Conservation (phyloP, 2,329 filamentous ascomycete genomes). For the Claviceps maximensis region DNA sequence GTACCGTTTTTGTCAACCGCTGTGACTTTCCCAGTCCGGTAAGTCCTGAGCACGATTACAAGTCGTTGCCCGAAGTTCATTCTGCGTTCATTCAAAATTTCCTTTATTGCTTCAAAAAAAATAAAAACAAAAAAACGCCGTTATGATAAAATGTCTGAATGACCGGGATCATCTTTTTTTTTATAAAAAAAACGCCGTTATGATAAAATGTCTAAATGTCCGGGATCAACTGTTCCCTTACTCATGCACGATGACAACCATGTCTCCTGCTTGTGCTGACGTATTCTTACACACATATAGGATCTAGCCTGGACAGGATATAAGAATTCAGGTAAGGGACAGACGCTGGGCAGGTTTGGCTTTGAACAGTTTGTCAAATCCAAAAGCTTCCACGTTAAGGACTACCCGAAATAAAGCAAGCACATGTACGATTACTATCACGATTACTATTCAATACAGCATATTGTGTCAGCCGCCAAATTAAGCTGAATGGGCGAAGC, state of each 20-base stretch:
- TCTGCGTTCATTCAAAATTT: too few relatives aligned
- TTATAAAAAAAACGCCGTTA: neutral
- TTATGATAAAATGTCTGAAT: neutral
- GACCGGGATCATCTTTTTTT: neutral
- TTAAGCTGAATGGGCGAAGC: neutral
- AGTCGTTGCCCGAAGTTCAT: neutral
- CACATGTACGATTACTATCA: neutral
- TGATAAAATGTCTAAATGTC: neutral
- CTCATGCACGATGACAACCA: neutral
- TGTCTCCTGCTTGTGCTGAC: neutral
- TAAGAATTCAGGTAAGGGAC: slow-evolving; percentile 92
- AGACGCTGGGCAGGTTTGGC: slow-evolving; percentile 77
- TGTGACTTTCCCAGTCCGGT: slow-evolving; percentile 86
- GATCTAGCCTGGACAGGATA: slow-evolving; percentile 94
- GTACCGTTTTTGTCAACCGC: slow-evolving; percentile 91
- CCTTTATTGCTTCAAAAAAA: too few relatives aligned
- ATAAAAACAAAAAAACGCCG: neutral
- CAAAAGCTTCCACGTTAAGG: slow-evolving; percentile 91
- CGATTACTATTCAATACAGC: neutral
- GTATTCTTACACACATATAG: slow-evolving; percentile 26
- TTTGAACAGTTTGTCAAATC: slow-evolving; percentile 94
- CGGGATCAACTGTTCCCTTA: neutral
- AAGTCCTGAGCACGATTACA: slow-evolving; percentile 28
- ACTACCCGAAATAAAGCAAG: slow-evolving; percentile 55
- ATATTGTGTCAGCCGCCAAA: neutral